Evolutionary conservation across 2,329 filamentous ascomycete species (phyloP), one percentile per base, ranked within the genome.

Genomic region (Beauveria varroae): DNA sequence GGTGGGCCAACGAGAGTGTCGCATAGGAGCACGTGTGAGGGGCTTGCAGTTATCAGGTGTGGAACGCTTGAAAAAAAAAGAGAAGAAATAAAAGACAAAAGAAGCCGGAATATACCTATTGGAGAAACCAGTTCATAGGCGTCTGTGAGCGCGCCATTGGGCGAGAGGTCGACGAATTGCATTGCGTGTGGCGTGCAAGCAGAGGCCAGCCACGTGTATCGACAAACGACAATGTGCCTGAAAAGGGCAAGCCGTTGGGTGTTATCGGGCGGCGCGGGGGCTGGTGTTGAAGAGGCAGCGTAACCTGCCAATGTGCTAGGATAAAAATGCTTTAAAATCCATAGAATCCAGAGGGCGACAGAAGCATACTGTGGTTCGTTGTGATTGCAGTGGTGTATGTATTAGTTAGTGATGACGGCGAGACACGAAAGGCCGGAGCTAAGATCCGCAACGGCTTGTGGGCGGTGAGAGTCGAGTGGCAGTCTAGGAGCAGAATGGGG

Each of bases 41-140:
- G 16, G 37, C 9, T 26, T 44, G 47, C 24, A 44, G 26, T 28
- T 37, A 37, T 26, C 28, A 18, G 18, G 34, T 44, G 53, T 24
- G 14, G 53, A 62, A 44, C 16, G 47, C 2, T 24, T 30, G 16
- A 7, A 22, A 41, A n/a, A 18, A n/a, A 24, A 52, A 3, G 5
- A 26, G 44, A 30, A 20, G 37, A 46, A 26, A 52, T 6, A 20
- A 34, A 22, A 47, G n/a, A 40, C 40, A 43, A 57, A 49, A 18
- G 30, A 34, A 16, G 18, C 9, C 10, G 20, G n/a, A 5, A 55
- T 54, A 10, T 46, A 62, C 60, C 60, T 43, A 62, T 24, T 6
- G 60, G 60, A 12, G 60, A 58, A 26, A 62, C 54, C 18, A 57
- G 47, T 43, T 62, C 60, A 18, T 58, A 57, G 22, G 41, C 22